These are phyloP conservation scores for Aegilops longissima DNA, from an alignment of 176 grass and related monocot genomes.

Conservation along the genomic window DNA sequence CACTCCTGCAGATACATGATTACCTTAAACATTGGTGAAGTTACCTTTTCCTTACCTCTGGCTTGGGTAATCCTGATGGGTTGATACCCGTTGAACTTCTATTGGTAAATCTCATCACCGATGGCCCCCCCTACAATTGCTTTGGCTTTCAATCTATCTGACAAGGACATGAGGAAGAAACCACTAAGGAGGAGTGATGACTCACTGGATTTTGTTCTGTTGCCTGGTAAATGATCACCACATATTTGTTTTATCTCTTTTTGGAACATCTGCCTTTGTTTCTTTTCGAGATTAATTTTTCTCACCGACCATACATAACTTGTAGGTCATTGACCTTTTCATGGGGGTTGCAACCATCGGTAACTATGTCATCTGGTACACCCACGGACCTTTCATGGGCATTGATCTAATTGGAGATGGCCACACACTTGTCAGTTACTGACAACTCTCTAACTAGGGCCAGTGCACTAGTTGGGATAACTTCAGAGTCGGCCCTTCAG, in stretches of 20 bases:
- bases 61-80: conserved; percentile 90
- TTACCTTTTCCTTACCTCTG: conserved; percentile 64
- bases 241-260: background rate
- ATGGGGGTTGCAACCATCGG: conserved; percentile 80
- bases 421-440: conserved; percentile 85
- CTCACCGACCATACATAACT: background rate
- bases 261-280: background rate
- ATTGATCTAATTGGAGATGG: conserved; percentile 85
- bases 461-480: conserved; percentile 72
- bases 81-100: conserved; percentile 96
- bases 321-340: conserved; percentile 69
- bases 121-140: conserved; percentile 90
- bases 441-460: conserved; percentile 90
- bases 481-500: conserved; percentile 71
- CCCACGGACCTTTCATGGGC: conserved; percentile 90
- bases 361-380: conserved; percentile 94
- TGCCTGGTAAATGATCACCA: conserved; percentile 59
- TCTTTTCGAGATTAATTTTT: background rate
- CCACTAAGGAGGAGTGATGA: conserved; percentile 79
- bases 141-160: conserved; percentile 91
- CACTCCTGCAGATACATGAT: conserved; percentile 84
- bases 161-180: conserved; percentile 98
- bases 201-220: conserved; percentile 92
- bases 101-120: conserved; percentile 94
- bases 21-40: conserved; percentile 91